Conservation (phyloP, 305 asterid genomes). For the Fraxinus xanthoxyloides region DNA sequence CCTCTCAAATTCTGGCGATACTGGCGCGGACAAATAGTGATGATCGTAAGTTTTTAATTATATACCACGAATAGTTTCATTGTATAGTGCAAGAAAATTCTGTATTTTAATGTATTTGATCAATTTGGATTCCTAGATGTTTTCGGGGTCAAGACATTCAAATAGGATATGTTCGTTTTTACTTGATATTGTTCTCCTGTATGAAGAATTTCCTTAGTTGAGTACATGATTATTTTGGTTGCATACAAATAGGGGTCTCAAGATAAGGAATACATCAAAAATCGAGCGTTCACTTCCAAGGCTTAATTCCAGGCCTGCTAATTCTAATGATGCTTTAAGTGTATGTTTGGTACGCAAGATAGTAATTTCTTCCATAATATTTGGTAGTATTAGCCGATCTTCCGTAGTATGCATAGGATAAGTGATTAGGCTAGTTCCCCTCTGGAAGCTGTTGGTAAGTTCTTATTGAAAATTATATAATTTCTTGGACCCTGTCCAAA, state of each 20-base stretch:
- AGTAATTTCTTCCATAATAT: not conserved
- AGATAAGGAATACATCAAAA: not conserved
- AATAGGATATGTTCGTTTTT: not conserved
- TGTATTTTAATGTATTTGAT: slow-evolving; percentile 4
- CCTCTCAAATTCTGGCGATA: slow-evolving; percentile 31
- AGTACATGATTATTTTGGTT: not conserved
- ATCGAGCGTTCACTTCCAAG: not conserved
- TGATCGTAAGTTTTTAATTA: slow-evolving; percentile 53
- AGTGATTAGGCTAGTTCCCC: not conserved
- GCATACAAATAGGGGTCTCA: not conserved
- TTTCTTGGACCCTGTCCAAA: not conserved
- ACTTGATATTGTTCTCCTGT: slow-evolving; percentile 5
- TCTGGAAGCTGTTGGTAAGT: not conserved
- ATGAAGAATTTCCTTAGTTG: not conserved
- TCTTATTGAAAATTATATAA: not conserved
- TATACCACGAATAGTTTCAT: not conserved
- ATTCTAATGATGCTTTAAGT: not conserved
- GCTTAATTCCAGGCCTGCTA: not conserved
- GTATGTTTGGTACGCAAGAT: not conserved
- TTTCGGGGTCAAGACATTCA: not conserved
- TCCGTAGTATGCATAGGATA: not conserved
- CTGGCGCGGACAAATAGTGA: slow-evolving; percentile 40
- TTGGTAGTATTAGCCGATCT: not conserved
- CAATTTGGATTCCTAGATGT: not conserved
- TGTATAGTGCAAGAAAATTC: not conserved